Conservation (phyloP, 192 early-diverging fungal genomes). For the Umbelopsis isabellina region DNA sequence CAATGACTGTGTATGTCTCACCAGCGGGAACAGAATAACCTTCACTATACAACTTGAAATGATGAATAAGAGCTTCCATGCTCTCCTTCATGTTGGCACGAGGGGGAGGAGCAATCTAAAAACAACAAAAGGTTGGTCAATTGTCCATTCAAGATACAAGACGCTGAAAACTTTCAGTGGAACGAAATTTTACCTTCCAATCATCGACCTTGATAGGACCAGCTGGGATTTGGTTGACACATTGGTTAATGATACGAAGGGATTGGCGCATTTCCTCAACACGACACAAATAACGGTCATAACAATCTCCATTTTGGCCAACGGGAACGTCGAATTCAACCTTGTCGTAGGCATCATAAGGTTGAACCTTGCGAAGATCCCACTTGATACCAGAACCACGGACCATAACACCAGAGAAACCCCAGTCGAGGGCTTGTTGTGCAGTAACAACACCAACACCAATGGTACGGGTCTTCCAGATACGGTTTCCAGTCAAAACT, state of each 20-base stretch:
- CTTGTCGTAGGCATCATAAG: constrained; percentile 95
- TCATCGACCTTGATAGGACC: constrained; percentile 96
- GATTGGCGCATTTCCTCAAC: constrained; percentile 99
- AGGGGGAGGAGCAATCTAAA: constrained; percentile 82
- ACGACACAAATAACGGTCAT: constrained; percentile 95
- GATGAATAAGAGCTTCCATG: constrained; percentile 99
- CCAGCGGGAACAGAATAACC: constrained; percentile 96
- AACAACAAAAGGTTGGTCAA: not conserved
- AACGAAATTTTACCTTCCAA: constrained; percentile 64
- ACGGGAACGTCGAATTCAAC: constrained; percentile 98
- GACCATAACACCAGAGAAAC: constrained; percentile 94
- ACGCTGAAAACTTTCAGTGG: not conserved
- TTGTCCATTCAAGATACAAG: not conserved
- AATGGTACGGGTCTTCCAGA: constrained; percentile 90
- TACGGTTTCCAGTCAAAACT: constrained; percentile 88
- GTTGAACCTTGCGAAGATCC: constrained; percentile 92
- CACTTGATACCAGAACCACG: constrained; percentile 92
- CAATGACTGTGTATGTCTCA: constrained; percentile 97
- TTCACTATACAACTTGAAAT: constrained; percentile 99
- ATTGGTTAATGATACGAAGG: constrained; percentile 93
- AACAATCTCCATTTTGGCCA: constrained; percentile 93
- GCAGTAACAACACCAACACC: constrained; percentile 87
- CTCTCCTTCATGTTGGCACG: constrained; percentile 96
- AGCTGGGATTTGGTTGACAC: constrained; percentile 93
- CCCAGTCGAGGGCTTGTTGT: constrained; percentile 88